A percentile compares a stretch with the other conserved stretches of the same genome.
phyloP scores from a whole-genome alignment of 2,329 filamentous ascomycete genomes.

The Ophidiomyces ophidiicola region DNA sequence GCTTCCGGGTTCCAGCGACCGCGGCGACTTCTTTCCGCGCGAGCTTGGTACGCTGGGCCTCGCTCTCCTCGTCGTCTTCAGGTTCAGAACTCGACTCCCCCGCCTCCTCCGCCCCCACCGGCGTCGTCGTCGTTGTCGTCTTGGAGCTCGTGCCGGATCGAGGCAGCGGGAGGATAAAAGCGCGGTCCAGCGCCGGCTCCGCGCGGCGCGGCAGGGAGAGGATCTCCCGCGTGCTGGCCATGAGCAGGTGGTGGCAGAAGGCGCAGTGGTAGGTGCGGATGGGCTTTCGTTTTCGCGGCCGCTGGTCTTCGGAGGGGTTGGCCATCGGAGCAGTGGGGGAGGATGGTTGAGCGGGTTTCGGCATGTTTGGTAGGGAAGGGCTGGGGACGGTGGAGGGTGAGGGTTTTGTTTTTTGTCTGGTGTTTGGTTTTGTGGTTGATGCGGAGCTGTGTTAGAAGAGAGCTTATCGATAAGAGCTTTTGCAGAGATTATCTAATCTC shows the following conservation, averaged over 20 bases:
- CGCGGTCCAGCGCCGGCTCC: conserved; percentile 39
- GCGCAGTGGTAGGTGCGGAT: conserved; percentile 48
- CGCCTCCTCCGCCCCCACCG: conserved; percentile 17
- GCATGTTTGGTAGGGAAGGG: not conserved
- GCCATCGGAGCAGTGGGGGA: not conserved
- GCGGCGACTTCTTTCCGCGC: too few species aligned
- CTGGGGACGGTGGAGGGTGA: not conserved
- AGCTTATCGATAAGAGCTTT: conserved; percentile 8
- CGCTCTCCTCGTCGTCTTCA: conserved; percentile 12
- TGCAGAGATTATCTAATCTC: too few species aligned
- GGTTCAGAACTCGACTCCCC: conserved; percentile 14
- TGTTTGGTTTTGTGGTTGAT: too few species aligned
- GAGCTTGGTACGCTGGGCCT: too few species aligned
- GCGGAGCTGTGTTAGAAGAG: too few species aligned
- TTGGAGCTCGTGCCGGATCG: conserved; percentile 10
- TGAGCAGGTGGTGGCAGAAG: conserved; percentile 52
- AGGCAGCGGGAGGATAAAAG: conserved; percentile 46
- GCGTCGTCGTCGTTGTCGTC: conserved; percentile 14
- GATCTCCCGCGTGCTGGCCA: conserved; percentile 47
- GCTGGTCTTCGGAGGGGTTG: too few species aligned
- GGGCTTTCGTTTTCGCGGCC: conserved; percentile 18
- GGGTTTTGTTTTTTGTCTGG: too few species aligned
- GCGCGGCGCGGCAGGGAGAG: conserved; percentile 42
- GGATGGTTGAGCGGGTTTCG: not conserved
- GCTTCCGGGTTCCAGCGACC: conserved; percentile 8